These are phyloP conservation scores for Cordyceps pruinosa DNA, from an alignment of 2,329 filamentous ascomycete genomes.

Conservation along the genomic window DNA sequence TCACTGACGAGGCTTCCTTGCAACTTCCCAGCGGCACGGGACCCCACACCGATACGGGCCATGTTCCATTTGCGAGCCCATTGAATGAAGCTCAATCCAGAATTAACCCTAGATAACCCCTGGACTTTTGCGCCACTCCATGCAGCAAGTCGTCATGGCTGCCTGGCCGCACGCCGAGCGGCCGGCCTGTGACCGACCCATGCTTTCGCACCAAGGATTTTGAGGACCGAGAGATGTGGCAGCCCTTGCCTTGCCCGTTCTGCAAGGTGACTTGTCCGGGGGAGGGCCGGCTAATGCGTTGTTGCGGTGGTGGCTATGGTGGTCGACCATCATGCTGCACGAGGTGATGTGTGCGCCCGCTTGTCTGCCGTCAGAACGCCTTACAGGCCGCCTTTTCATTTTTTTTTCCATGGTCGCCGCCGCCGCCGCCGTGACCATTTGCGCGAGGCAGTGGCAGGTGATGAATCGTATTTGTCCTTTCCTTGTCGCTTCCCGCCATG, in stretches of 20 bases:
- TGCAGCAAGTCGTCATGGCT: not conserved
- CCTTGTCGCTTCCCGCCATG: not conserved
- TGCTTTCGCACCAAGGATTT: not conserved
- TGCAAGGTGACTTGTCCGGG: conserved; percentile 6
- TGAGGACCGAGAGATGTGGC: not conserved
- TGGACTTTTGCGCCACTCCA: not conserved
- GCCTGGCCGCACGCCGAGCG: conserved; percentile 2
- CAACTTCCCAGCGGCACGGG: too few relatives aligned
- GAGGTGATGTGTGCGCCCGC: not conserved
- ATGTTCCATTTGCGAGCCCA: too few relatives aligned
- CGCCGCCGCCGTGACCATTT: too few relatives aligned
- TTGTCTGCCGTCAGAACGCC: not conserved
- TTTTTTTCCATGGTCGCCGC: not conserved
- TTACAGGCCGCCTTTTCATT: not conserved
- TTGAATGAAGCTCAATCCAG: not conserved
- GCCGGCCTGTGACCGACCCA: too few relatives aligned
- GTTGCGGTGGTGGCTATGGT: not conserved
- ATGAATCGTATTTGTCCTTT: not conserved
- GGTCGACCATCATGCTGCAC: not conserved
- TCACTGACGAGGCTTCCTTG: too few relatives aligned
- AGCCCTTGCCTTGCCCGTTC: not conserved
- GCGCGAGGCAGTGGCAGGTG: not conserved
- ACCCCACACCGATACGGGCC: too few relatives aligned
- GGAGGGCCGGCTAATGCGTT: not conserved
- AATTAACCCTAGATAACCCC: not conserved